Conservation (phyloP, 257 asterid species). For the Petunia axillaris region DNA sequence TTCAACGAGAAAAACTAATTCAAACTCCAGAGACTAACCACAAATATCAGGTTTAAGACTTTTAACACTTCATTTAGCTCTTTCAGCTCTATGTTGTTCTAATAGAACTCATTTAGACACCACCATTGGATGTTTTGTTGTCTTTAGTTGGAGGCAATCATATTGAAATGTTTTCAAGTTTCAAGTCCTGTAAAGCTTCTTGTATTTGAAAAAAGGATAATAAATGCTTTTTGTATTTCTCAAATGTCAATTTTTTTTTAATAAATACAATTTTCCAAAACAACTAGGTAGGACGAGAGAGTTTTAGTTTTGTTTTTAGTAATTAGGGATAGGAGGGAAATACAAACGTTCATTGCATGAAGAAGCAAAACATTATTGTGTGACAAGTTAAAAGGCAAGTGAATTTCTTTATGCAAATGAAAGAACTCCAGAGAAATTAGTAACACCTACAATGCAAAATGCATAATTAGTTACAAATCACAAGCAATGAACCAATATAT, state of each 20-base stretch:
- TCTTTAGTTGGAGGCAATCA: not conserved
- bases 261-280: too few species aligned
- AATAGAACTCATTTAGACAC: conserved; percentile 1
- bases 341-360: not conserved
- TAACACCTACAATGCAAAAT: not conserved
- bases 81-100: not conserved
- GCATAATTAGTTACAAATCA: not conserved
- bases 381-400: not conserved
- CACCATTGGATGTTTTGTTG: not conserved
- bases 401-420: not conserved
- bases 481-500: too few species aligned
- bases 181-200: not conserved
- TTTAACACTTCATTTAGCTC: not conserved
- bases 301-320: not conserved
- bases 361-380: not conserved
- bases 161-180: not conserved
- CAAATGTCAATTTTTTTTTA: too few species aligned
- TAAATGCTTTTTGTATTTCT: too few species aligned
- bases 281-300: too few species aligned
- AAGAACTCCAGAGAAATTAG: not conserved
- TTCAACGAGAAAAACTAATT: not conserved
- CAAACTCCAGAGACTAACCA: not conserved
- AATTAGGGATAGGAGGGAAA: not conserved
- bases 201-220: too few species aligned
- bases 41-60: not conserved